Evolutionary conservation across 164 flowering plant genomes (phyloP).

Genomic region (Cinnamomum chago): DNA sequence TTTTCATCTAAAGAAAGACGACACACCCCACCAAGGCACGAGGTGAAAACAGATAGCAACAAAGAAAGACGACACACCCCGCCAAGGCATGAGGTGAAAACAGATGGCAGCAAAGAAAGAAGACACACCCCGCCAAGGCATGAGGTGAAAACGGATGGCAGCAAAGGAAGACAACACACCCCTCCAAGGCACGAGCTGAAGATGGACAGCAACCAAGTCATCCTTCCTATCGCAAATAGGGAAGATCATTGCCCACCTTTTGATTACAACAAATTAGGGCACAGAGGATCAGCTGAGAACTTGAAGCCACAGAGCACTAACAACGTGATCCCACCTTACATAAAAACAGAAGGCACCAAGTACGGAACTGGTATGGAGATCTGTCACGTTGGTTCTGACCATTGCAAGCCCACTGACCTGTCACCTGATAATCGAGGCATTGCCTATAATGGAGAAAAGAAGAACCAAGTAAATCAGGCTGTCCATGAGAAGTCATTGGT

Average conservation of each 20-base stretch:
- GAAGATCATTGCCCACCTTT: background rate
- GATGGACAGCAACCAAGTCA: background rate
- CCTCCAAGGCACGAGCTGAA: too few relatives aligned
- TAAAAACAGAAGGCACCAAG: slow-evolving; percentile 18
- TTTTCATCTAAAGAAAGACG: background rate
- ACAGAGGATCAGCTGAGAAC: background rate
- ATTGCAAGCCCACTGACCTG: slow-evolving; percentile 1
- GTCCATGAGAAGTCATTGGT: background rate
- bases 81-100: slow-evolving; percentile 4
- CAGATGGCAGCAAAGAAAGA: background rate
- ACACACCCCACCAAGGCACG: slow-evolving; percentile 3
- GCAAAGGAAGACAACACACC: background rate
- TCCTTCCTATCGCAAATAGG: background rate
- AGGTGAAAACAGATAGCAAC: background rate
- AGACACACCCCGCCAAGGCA: slow-evolving; percentile 1
- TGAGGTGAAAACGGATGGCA: background rate
- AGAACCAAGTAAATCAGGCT: background rate
- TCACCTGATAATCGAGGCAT: background rate
- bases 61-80: background rate
- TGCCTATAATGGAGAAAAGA: background rate
- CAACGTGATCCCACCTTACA: slow-evolving; percentile 39
- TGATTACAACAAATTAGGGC: background rate
- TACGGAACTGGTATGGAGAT: background rate
- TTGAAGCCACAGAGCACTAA: slow-evolving; percentile 9
- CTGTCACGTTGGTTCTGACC: background rate